These are phyloP conservation scores for Chalciporus pseudorubinellus DNA, from an alignment of 768 basidiomycete species.

Conservation along the genomic window DNA sequence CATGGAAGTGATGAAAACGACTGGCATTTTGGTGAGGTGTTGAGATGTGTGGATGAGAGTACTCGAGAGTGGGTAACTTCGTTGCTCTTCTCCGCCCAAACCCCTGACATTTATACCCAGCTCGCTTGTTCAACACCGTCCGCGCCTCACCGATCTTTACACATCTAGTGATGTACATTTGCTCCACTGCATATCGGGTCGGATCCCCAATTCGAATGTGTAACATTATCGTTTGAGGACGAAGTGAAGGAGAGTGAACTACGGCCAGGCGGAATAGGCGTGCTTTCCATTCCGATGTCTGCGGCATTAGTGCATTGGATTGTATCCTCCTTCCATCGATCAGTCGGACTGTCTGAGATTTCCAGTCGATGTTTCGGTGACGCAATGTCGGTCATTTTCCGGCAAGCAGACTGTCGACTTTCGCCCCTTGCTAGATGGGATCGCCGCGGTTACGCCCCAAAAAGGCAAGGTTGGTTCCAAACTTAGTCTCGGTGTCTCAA, in stretches of 20 bases:
- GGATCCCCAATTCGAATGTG: slow-evolving; percentile 23
- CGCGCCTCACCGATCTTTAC: slow-evolving; percentile 15
- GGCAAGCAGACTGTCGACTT: slow-evolving; percentile 8
- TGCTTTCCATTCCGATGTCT: slow-evolving; percentile 30
- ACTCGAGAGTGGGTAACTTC: slow-evolving; percentile 10
- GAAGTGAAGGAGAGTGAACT: slow-evolving; percentile 17
- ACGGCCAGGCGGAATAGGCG: slow-evolving; percentile 29
- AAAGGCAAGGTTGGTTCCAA: slow-evolving; percentile 12
- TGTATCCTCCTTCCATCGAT: slow-evolving; percentile 20
- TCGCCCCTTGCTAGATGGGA: slow-evolving; percentile 14
- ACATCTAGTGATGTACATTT: slow-evolving; percentile 9
- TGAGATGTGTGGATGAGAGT: slow-evolving; percentile 14
- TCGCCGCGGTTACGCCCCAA: slow-evolving; percentile 15
- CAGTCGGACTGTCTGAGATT: slow-evolving; percentile 10
- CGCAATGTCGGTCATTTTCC: slow-evolving; percentile 23
- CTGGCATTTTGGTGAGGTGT: slow-evolving; percentile 18
- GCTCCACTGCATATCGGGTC: slow-evolving; percentile 21
- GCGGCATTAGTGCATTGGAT: slow-evolving; percentile 23
- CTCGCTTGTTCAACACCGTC: slow-evolving; percentile 17
- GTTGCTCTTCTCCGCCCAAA: slow-evolving; percentile 12
- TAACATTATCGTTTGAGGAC: slow-evolving; percentile 16
- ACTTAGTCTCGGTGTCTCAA: slow-evolving; percentile 2
- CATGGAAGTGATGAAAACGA: slow-evolving; percentile 26
- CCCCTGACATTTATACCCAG: slow-evolving; percentile 25
- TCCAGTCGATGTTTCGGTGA: slow-evolving; percentile 18